phyloP scores from a whole-genome alignment of 129 eudicot genomes.

The Scalesia atractyloides region DNA sequence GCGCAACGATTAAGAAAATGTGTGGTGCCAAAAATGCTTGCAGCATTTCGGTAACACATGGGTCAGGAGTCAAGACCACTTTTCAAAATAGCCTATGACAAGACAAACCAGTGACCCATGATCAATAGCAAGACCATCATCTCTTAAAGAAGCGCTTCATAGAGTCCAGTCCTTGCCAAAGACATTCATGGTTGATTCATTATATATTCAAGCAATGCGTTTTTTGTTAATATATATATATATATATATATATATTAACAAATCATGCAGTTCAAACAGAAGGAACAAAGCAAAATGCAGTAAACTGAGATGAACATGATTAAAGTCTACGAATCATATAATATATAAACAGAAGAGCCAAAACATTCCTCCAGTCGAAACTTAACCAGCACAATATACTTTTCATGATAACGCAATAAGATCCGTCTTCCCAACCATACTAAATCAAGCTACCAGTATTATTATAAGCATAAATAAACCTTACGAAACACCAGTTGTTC shows the following conservation, averaged over 20 bases:
- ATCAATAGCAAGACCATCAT: conserved; percentile 46
- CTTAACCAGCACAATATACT: conserved; percentile 8
- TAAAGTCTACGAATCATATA: background rate
- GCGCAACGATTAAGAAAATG: no score
- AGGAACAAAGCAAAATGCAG: background rate
- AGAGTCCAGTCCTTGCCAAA: conserved; percentile 58
- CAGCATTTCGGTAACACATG: no score
- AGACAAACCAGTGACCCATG: no score
- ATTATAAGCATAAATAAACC: conserved; percentile 8
- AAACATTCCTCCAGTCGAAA: conserved; percentile 14
- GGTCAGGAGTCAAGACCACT: no score
- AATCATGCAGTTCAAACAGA: conserved; percentile 1
- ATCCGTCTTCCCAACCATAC: background rate
- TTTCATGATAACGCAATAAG: conserved; percentile 13
- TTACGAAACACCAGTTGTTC: background rate
- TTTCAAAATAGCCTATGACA: no score
- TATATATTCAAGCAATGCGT: background rate
- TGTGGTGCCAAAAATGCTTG: no score
- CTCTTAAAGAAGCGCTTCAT: conserved; percentile 64
- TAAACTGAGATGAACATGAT: background rate
- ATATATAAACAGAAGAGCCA: conserved; percentile 24
- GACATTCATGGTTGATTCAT: conserved; percentile 39
- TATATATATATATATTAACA: no score
- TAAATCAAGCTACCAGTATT: conserved; percentile 16
- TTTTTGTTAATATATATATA: background rate